Evolutionary conservation across 2,329 filamentous ascomycete species (phyloP), one percentile per base, ranked within the genome.

Genomic region (Colletotrichum sojae): DNA sequence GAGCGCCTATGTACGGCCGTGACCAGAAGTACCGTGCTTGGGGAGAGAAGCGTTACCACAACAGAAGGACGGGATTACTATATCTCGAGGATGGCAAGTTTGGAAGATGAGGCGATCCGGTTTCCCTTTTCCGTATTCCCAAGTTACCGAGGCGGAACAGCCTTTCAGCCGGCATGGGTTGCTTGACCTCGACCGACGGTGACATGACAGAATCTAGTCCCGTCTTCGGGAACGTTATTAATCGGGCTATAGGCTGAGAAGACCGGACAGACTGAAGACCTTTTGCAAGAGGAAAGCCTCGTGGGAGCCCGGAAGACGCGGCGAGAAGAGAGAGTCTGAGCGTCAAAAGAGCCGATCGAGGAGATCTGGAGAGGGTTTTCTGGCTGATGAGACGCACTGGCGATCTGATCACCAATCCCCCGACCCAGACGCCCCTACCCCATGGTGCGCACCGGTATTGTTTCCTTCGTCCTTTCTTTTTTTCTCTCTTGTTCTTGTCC

Each of bases 401-500:
- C 64, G 59, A 67, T 67, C 64, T 57, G 59, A 64, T 67, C 52
- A 57, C 52, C 52, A 22, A 36, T 64, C 25, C 45, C 27, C 27
- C 27, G n/a, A 25, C 40, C 51, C 31, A 36, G 39, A 54, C 18
- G 12, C 49, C 49, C 18, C 48, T 25, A 25, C 22, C 22, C 22
- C 22, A 25, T 25, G 22, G 22, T 25, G 36, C 39, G 39, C 39
- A 15, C 48, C 55, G 27, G 51, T 25, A 27, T 40, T n/a, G 43
- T 51, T 36, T 56, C 43, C 20, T 51, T 49, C 36, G 49, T 56
- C 63, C 45, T 62, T 55, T 62, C 18, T 13, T n/a, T 49, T 53
- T 15, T 13, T 46, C 40, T 13, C 18, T n/a, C 40, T 40, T 20
- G 22, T 18, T 20, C 40, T 46, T 27, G 27, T 25, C 39, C 52